These are phyloP conservation scores for Cladophialophora immunda DNA, from an alignment of 2,329 filamentous ascomycete genomes.

Conservation along the genomic window DNA sequence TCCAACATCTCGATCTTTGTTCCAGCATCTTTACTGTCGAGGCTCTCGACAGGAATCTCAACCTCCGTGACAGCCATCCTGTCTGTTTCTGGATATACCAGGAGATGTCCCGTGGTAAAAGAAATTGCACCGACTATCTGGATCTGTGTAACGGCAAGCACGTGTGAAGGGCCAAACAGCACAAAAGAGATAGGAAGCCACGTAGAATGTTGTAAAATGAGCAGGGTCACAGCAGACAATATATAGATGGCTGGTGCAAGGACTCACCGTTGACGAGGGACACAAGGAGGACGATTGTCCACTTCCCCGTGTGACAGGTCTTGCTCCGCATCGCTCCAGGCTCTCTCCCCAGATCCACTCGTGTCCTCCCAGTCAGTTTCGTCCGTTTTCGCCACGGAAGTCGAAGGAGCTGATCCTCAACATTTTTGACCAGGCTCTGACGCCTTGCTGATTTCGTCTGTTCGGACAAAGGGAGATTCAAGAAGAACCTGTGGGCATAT, in stretches of 20 bases:
- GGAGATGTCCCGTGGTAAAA: not conserved
- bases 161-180: not conserved
- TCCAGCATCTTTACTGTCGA: conserved; percentile 14
- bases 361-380: not conserved
- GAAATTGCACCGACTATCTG: conserved; percentile 1
- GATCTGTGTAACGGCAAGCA: conserved; percentile 11
- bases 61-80: conserved; percentile 22
- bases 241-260: conserved; percentile 26
- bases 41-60: conserved; percentile 26
- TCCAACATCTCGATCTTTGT: conserved; percentile 39
- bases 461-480: conserved; percentile 26
- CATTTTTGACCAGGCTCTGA: conserved; percentile 5
- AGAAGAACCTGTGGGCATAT: conserved; percentile 3
- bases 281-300: conserved; percentile 15
- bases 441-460: conserved; percentile 4
- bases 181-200: conserved; percentile 3
- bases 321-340: conserved; percentile 29
- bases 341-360: conserved; percentile 28
- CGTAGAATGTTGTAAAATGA: not conserved
- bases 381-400: conserved; percentile 6
- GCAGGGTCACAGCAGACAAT: conserved; percentile 23
- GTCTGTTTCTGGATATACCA: not conserved
- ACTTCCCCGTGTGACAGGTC: conserved; percentile 26
- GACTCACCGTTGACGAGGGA: conserved; percentile 22
- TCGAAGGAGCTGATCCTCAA: conserved; percentile 2